Conservation (phyloP, 1,284 basidiomycete species). For the Schizophyllum amplum region DNA sequence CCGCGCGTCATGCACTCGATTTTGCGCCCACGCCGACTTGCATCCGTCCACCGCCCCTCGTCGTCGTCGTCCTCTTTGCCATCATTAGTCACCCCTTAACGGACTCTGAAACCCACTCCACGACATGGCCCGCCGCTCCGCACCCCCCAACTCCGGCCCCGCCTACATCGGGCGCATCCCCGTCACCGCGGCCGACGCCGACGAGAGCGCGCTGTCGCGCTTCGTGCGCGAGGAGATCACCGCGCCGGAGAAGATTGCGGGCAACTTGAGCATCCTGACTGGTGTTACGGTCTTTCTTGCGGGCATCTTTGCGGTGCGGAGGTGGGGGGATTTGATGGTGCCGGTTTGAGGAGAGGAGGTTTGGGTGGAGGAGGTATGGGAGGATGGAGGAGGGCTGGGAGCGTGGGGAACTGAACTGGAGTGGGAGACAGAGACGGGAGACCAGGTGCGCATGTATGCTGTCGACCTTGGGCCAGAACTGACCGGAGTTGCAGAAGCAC, state of each 20-base stretch:
- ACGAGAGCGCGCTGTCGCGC: slow-evolving; percentile 50
- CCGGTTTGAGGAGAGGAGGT: slow-evolving; percentile 36
- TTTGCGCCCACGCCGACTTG: no score
- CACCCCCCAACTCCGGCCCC: slow-evolving; percentile 43
- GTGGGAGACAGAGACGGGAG: no score
- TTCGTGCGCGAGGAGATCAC: slow-evolving; percentile 51
- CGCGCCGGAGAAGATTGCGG: slow-evolving; percentile 61
- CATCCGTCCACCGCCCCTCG: no score
- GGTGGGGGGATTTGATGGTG: slow-evolving; percentile 69
- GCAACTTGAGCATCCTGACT: slow-evolving; percentile 61
- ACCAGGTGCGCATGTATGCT: no score
- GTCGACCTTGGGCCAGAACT: no score
- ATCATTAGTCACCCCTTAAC: slow-evolving; percentile 8
- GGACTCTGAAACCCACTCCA: not conserved
- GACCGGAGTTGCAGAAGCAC: no score
- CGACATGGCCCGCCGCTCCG: slow-evolving; percentile 60
- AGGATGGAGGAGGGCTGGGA: no score
- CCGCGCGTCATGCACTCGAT: not conserved
- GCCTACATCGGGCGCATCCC: slow-evolving; percentile 41
- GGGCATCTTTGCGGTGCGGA: slow-evolving; percentile 55
- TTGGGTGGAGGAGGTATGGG: no score
- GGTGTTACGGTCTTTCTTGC: slow-evolving; percentile 58
- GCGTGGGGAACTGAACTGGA: no score
- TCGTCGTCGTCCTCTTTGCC: not conserved
- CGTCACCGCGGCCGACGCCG: slow-evolving; percentile 23